These are phyloP conservation scores for Coemansia sp. DNA, from an alignment of 192 early-diverging fungal genomes.

Conservation along the genomic window DNA sequence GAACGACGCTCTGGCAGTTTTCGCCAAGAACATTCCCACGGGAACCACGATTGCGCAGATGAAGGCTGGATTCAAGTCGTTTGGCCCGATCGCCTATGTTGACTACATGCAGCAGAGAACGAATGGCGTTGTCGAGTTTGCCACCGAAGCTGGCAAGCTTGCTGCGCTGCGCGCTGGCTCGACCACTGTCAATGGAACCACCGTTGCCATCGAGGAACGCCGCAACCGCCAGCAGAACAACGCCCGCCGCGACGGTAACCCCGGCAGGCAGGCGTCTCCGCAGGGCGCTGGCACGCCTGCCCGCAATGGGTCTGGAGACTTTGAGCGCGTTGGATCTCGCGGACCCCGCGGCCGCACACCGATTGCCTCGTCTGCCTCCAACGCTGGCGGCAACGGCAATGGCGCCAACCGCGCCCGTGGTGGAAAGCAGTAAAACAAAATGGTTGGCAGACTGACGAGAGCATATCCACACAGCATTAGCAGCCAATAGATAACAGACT, in stretches of 20 bases:
- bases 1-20: conserved; percentile 59
- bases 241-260: conserved; percentile 29
- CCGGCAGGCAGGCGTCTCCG: conserved; percentile 22
- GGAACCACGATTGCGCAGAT: conserved; percentile 54
- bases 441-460: neutral
- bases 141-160: conserved; percentile 56
- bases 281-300: conserved; percentile 6
- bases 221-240: conserved; percentile 28
- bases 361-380: conserved; percentile 12
- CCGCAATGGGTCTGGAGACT: conserved; percentile 40
- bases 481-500: neutral
- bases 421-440: conserved; percentile 32
- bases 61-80: conserved; percentile 55
- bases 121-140: conserved; percentile 71
- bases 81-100: conserved; percentile 61
- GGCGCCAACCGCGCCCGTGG: conserved; percentile 15
- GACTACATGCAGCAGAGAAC: conserved; percentile 58
- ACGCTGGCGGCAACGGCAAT: conserved; percentile 8
- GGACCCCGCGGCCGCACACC: conserved; percentile 44
- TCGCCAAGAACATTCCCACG: conserved; percentile 60
- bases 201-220: conserved; percentile 42
- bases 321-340: conserved; percentile 47
- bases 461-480: neutral
- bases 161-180: conserved; percentile 54
- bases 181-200: conserved; percentile 14